Evolutionary conservation across 108 stramenopile species (phyloP).

Genomic region (Pseudonitzschia multistriata): DNA sequence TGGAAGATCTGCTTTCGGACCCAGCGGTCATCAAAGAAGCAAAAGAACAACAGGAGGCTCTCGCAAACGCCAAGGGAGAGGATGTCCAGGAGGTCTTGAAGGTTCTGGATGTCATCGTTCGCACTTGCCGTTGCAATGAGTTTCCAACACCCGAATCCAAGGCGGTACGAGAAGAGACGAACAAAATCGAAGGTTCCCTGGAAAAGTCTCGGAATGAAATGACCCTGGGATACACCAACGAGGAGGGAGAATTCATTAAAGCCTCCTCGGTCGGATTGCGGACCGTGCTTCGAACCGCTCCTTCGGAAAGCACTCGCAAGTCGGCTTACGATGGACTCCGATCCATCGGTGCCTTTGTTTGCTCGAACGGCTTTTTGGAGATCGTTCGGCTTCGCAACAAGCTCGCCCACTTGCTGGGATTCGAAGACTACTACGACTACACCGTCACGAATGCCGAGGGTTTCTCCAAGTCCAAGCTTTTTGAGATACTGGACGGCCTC

Average conservation of each 20-base stretch:
- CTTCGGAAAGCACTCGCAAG: conserved; percentile 54
- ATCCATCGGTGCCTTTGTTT: conserved; percentile 63
- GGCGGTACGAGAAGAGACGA: conserved; percentile 46
- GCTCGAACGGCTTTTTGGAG: conserved; percentile 70
- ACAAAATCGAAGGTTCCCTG: conserved; percentile 52
- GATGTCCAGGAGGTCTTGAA: conserved; percentile 27
- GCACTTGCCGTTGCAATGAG: conserved; percentile 57
- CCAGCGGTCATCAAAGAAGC: conserved; percentile 38
- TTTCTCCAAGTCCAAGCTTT: conserved; percentile 59
- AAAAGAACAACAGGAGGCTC: conserved; percentile 23
- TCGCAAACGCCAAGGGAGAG: conserved; percentile 17
- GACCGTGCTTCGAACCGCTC: conserved; percentile 43
- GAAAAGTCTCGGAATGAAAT: conserved; percentile 57
- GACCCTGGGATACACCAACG: conserved; percentile 3
- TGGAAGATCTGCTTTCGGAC: conserved; percentile 66
- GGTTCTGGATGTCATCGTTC: conserved; percentile 47
- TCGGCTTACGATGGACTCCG: conserved; percentile 66
- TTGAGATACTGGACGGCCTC: conserved; percentile 66
- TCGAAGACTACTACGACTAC: conserved; percentile 70
- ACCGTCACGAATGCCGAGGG: conserved; percentile 73
- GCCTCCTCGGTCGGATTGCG: conserved; percentile 63
- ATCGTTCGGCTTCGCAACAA: conserved; percentile 63
- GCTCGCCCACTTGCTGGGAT: conserved; percentile 53
- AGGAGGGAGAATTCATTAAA: conserved; percentile 48
- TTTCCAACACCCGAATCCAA: conserved; percentile 51